Base-by-base conservation (phyloP, 2,329 filamentous ascomycete species). In the Aureobasidium melanogenum region DNA sequence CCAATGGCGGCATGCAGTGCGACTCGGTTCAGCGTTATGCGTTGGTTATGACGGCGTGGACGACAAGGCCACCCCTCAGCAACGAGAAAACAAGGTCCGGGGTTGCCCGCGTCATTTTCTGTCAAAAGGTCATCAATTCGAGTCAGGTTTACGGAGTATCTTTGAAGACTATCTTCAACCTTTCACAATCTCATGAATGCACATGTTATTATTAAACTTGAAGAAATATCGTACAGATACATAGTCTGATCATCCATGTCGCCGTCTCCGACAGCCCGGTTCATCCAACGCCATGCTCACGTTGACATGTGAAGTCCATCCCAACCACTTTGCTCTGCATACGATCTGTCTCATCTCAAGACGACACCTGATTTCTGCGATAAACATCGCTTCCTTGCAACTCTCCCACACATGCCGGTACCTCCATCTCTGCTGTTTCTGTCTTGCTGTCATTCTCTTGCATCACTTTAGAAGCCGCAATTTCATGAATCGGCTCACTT, bases 21-120 rank as follows among this genome's bases (percentile, higher is more conserved):
- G 51, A 55, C 51, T 19, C n/a, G 38, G 26, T 26, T 24, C 22
- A 38, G 36, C 32, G 50, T 36, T 41, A 28, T 54, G 51, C 51
- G 51, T 43, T 55, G 51, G 36, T 54, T 55, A 55, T 55, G 51
- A 55, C 51, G 51, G 19, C 34, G 48, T 39, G 32, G 47, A 51
- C 7, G 30, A 51, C 32, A 10, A 12, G 17, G 34, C 8, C 47
- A 10, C 28, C 30, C 47, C 28, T 30, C 47, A n/a, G 30, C 41
- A 26, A 26, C 7, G 4, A 14, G 41, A 48, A 9, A 48, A 19
- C 14, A n/a, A 12, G 7, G 17, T 48, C 46, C 46, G 46, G 46
- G 46, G 46, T 48, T 48, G 46, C 46, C 46, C 46, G 46, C 46
- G 17, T 48, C 46, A 48, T 28, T n/a, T 28, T 32, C 51, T 32